Conservation (phyloP, 352 stramenopile genomes). For the Halophytophthora batemanensis region DNA sequence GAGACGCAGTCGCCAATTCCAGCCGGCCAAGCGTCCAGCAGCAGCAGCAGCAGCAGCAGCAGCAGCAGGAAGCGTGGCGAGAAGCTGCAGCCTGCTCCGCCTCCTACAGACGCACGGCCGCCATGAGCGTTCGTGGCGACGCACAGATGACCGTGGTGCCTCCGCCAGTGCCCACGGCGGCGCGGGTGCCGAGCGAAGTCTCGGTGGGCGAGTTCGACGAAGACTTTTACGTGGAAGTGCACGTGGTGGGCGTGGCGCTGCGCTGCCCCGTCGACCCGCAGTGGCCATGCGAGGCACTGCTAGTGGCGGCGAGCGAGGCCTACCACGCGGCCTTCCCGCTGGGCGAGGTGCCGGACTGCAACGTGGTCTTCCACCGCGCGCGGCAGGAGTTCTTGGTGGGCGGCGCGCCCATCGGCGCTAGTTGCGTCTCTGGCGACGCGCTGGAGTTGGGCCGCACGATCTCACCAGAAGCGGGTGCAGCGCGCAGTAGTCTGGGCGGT, state of each 20-base stretch:
- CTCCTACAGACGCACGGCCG: neutral
- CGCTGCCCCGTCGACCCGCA: conserved; percentile 50
- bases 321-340: conserved; percentile 56
- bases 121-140: neutral
- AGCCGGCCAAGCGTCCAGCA: too few relatives aligned
- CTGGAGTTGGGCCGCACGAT: conserved; percentile 60
- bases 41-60: too few relatives aligned
- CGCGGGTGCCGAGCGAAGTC: neutral
- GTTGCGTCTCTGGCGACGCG: conserved; percentile 54
- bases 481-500: conserved; percentile 25
- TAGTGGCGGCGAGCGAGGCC: conserved; percentile 57
- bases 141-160: conserved; percentile 5
- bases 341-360: conserved; percentile 73
- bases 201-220: conserved; percentile 5
- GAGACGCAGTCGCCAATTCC: too few relatives aligned
- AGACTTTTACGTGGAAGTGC: conserved; percentile 41
- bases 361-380: conserved; percentile 65
- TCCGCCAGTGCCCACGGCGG: conserved; percentile 4
- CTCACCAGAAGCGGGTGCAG: conserved; percentile 5
- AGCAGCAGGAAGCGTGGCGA: too few relatives aligned
- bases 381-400: conserved; percentile 52
- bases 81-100: too few relatives aligned
- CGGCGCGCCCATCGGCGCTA: conserved; percentile 43
- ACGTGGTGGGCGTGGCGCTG: conserved; percentile 54
- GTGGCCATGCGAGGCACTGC: conserved; percentile 67